Evolutionary conservation across 2,329 filamentous ascomycete genomes (phyloP).

Genomic region (Sclerotinia glacialis): DNA sequence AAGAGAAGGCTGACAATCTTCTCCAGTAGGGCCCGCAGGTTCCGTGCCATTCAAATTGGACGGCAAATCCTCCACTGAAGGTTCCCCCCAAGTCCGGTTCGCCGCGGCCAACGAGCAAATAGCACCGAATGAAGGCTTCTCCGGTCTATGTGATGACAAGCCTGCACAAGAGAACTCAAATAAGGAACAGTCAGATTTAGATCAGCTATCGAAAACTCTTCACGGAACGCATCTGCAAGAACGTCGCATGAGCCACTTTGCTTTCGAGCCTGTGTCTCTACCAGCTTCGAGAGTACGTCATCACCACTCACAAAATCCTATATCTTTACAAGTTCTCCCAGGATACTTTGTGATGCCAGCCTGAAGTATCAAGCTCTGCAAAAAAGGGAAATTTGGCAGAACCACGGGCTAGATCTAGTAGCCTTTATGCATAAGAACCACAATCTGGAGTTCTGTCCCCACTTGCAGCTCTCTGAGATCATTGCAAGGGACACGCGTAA

Average conservation of each 20-base stretch:
- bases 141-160: slow-evolving; percentile 31
- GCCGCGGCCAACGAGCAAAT: slow-evolving; percentile 70
- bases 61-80: slow-evolving; percentile 27
- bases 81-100: slow-evolving; percentile 62
- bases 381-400: slow-evolving; percentile 22
- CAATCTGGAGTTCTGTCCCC: slow-evolving; percentile 31
- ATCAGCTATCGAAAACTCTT: slow-evolving; percentile 63
- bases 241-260: slow-evolving; percentile 77
- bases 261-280: slow-evolving; percentile 86
- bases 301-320: slow-evolving; percentile 25
- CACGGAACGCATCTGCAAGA: slow-evolving; percentile 77
- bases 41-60: slow-evolving; percentile 22
- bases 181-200: slow-evolving; percentile 31
- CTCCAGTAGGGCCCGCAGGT: neutral
- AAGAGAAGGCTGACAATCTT: slow-evolving; percentile 5
- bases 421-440: slow-evolving; percentile 24
- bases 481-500: slow-evolving; percentile 17
- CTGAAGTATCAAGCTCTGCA: slow-evolving; percentile 13
- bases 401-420: slow-evolving; percentile 24
- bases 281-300: slow-evolving; percentile 75
- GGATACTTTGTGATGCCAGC: neutral
- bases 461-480: slow-evolving; percentile 26
- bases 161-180: slow-evolving; percentile 28
- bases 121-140: slow-evolving; percentile 46
- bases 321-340: neutral